A percentile compares a stretch with the other conserved stretches of the same genome.
Evolutionary conservation across 371 early-diverging fungal genomes (phyloP).

Genomic region (Circinella umbellata): DNA sequence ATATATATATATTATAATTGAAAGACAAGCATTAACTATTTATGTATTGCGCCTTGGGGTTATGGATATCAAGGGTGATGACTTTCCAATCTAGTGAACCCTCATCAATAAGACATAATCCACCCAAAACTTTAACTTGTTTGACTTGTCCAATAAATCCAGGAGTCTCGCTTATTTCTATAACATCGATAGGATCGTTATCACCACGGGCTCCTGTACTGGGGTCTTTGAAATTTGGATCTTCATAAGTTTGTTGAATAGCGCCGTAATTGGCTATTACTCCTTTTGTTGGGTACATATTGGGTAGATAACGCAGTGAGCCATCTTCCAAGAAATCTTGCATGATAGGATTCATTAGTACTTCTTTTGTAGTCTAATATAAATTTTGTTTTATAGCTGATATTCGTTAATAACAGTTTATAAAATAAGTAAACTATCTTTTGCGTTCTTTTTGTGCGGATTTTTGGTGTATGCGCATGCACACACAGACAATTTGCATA

Average conservation of each 20-base stretch:
- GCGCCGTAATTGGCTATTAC: slow-evolving; percentile 99
- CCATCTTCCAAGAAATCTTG: slow-evolving; percentile 98
- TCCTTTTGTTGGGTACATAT: slow-evolving; percentile 99
- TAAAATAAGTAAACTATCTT: too few species aligned
- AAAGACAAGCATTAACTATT: slow-evolving; percentile 51
- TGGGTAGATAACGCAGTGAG: slow-evolving; percentile 96
- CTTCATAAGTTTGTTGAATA: slow-evolving; percentile 99
- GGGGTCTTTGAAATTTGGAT: slow-evolving; percentile 81
- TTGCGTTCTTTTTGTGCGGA: too few species aligned
- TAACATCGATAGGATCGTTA: slow-evolving; percentile 97
- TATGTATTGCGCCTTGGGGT: slow-evolving; percentile 86
- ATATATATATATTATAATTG: too few species aligned
- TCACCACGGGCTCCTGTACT: slow-evolving; percentile 92
- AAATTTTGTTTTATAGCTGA: neutral
- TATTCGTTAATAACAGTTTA: too few species aligned
- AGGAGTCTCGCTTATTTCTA: slow-evolving; percentile 90
- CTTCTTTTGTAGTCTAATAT: slow-evolving; percentile 11
- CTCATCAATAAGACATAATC: slow-evolving; percentile 93
- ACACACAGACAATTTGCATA: too few species aligned
- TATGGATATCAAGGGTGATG: slow-evolving; percentile 89
- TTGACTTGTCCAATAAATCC: slow-evolving; percentile 92
- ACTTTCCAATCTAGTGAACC: slow-evolving; percentile 99
- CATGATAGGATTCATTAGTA: slow-evolving; percentile 95
- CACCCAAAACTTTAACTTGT: slow-evolving; percentile 96
- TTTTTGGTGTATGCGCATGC: too few species aligned